Base-by-base conservation (phyloP, 768 basidiomycete species). In the Pleurotus pulmonarius region DNA sequence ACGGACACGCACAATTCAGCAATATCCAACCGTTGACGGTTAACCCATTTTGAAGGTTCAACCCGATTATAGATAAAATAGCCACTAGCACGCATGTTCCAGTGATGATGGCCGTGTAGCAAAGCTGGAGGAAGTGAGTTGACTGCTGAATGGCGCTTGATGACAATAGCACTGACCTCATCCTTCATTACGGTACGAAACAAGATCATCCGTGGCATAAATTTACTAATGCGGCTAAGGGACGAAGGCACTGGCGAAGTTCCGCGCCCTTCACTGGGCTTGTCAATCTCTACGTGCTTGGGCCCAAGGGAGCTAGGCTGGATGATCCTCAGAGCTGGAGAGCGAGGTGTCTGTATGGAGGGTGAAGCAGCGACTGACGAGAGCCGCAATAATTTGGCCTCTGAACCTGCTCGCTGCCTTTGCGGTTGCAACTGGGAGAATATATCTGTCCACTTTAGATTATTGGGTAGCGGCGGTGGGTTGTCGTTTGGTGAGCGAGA, bases 111-210 rank as follows among this genome's bases (percentile, higher is more conserved):
- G 80, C 75, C 2, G 82, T 82, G 60, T 85, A 84, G 39, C 76
- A 72, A 9, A 85, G 63, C 83, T 86, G 46, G 13, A 34, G 8
- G 29, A 11, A 11, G 29, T 11, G 29, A 34, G 29, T 34, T 34
- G 29, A 34, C 29, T 0, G 29, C 29, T 34, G 29, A 34, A 9
- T 11, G 29, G 11, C 9, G 29, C 8, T 34, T 49, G 18, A 24
- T 26, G 46, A 39, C 56, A 41, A 60, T 41, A 6, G 15, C 20
- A 63, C 74, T n/a, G 61, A 85, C 85, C 76, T 87, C 86, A 64
- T 87, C 80, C 60, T 75, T 79, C 70, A 87, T 77, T 29, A 83
- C 83, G 62, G 76, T 65, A 25, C 73, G 77, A 57, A 87, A 81
- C 24, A 82, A 69, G 55, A 75, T 75, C 73, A 83, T 78, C 11